Conservation (phyloP, 495 filamentous ascomycete genomes). For the Penicillium mononematosum region DNA sequence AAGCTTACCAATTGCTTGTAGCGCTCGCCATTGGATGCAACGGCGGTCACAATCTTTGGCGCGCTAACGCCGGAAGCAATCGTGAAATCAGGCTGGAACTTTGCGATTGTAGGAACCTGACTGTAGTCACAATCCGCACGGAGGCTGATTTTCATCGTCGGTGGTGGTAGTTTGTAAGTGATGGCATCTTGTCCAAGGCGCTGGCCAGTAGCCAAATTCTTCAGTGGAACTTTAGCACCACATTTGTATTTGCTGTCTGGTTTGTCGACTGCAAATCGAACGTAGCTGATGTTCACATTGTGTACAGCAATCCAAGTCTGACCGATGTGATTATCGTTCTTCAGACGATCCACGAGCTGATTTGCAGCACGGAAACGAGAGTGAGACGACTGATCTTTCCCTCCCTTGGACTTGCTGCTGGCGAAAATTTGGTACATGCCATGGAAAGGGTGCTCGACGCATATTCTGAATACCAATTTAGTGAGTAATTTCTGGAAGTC, state of each 20-base stretch:
- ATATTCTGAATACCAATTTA: slow-evolving; percentile 73
- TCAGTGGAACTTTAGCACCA: slow-evolving; percentile 62
- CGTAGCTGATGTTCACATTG: slow-evolving; percentile 70
- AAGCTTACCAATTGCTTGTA: slow-evolving; percentile 78
- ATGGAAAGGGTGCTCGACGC: slow-evolving; percentile 89
- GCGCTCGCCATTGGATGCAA: slow-evolving; percentile 68
- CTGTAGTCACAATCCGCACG: slow-evolving; percentile 73
- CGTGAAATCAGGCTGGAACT: slow-evolving; percentile 67
- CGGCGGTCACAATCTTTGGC: slow-evolving; percentile 83
- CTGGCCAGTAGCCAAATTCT: slow-evolving; percentile 54
- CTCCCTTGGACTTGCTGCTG: slow-evolving; percentile 61
- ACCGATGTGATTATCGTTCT: slow-evolving; percentile 43
- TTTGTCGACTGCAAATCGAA: slow-evolving; percentile 66
- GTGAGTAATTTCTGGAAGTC: slow-evolving; percentile 75
- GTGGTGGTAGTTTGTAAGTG: slow-evolving; percentile 70
- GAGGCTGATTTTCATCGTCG: slow-evolving; percentile 82
- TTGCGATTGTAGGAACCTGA: slow-evolving; percentile 64
- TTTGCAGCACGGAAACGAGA: slow-evolving; percentile 71
- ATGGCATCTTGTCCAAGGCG: slow-evolving; percentile 57
- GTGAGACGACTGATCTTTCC: slow-evolving; percentile 68
- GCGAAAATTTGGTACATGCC: slow-evolving; percentile 95
- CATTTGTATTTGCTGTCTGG: slow-evolving; percentile 60
- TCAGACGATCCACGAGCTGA: slow-evolving; percentile 60
- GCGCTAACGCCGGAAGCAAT: slow-evolving; percentile 89
- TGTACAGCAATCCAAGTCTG: slow-evolving; percentile 65